Base-by-base conservation (phyloP, 176 grass and related monocot genomes). In the Oryza coarctata region DNA sequence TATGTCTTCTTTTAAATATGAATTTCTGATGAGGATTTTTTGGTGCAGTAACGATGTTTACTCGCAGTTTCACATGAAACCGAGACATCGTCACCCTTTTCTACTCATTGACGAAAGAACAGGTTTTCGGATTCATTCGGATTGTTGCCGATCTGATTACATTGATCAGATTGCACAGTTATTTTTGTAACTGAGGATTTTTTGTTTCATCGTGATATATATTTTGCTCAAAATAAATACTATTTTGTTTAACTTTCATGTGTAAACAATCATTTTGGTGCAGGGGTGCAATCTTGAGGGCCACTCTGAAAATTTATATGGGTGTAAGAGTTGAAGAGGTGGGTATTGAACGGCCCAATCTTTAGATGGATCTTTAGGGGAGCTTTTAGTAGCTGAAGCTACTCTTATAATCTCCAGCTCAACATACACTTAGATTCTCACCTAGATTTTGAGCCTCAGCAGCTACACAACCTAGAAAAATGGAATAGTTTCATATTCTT, bases 11-110 rank as follows among this genome's bases (percentile, higher is more conserved):
- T 76, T 55, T 77, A 33, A 81, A 26, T 57, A 68, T 39, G 22
- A 86, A 14, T n/a, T 55, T 55, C 18, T 55, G 50, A 55, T 55
- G 7, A 71, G 43, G 39, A 32, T 7, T 74, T 69, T 60, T 76
- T 69, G 36, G 58, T 80, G 61, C 6, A 28, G 62, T 3, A 64
- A 23, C 36, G 72, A 82, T 63, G 74, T 78, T 25, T 25, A 9
- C 73, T 76, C 27, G 9, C 82, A 69, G 73, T 85, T 77, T 61
- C 74, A 45, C 28, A 11, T 26, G 64, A 40, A 77, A 70, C 49
- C 32, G 36, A 62, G 67, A 20, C 50, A 23, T 77, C 35, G 27
- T 44, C 22, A 28, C 43, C 62, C 40, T 65, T 83, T 74, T 49
- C 29, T 17, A 39, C 70, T 65, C 31, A 28, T 70, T 12, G 22